phyloP scores from a whole-genome alignment of 2,329 filamentous ascomycete species.

The Fragosphaeria purpurea region DNA sequence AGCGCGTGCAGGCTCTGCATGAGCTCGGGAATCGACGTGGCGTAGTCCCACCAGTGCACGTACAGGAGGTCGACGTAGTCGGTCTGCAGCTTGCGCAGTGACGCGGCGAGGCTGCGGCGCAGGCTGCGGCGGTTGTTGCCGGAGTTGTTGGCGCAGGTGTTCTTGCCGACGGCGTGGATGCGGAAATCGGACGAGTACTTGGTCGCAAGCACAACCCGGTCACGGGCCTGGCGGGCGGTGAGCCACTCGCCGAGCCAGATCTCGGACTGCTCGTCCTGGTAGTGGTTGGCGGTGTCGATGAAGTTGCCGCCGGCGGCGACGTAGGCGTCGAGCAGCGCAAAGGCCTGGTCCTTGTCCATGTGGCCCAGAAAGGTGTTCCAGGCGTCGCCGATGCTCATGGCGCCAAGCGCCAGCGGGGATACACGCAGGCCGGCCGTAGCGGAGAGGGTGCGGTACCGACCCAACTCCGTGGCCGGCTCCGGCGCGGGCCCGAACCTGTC shows the following conservation, averaged over 20 bases:
- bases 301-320: conserved; percentile 50
- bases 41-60: conserved; percentile 35
- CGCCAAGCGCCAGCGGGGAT: conserved; percentile 42
- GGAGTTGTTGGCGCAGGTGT: conserved; percentile 27
- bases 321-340: conserved; percentile 18
- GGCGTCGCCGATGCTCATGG: conserved; percentile 31
- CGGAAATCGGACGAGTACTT: conserved; percentile 44
- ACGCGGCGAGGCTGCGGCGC: conserved; percentile 31
- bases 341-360: conserved; percentile 17
- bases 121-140: conserved; percentile 35
- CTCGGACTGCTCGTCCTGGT: conserved; percentile 49
- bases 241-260: conserved; percentile 50
- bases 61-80: conserved; percentile 36
- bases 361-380: conserved; percentile 14
- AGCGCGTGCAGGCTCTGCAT: conserved; percentile 32
- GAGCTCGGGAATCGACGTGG: conserved; percentile 30
- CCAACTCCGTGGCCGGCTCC: conserved; percentile 34
- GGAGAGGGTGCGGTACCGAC: conserved; percentile 41
- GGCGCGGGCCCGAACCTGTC: conserved; percentile 1
- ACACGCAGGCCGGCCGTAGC: conserved; percentile 40
- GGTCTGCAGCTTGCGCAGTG: conserved; percentile 34
- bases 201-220: conserved; percentile 44
- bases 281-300: conserved; percentile 54
- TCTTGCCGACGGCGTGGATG: conserved; percentile 25
- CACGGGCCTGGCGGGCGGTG: conserved; percentile 35